phyloP scores from a whole-genome alignment of 495 filamentous ascomycete species.

The Echria macrotheca region DNA sequence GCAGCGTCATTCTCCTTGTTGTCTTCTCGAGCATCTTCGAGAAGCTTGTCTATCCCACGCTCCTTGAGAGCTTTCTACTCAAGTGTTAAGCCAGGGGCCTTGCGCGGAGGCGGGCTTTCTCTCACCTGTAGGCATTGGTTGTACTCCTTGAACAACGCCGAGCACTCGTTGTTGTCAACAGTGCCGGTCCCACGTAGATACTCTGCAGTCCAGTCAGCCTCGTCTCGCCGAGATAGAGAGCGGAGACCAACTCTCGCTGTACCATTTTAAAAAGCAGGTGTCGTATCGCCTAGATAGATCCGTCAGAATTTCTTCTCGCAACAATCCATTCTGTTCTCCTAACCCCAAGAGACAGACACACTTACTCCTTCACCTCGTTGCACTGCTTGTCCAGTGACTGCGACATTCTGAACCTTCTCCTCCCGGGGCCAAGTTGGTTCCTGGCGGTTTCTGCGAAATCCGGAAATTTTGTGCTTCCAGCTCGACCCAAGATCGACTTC shows the following conservation, averaged over 20 bases:
- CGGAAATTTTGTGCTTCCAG: no score
- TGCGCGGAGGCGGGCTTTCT: no score
- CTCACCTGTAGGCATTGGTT: conserved; percentile 72
- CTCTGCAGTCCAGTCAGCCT: conserved; percentile 60
- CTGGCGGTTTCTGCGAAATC: no score
- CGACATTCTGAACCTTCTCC: conserved; percentile 38
- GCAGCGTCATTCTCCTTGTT: conserved; percentile 74
- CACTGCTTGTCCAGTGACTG: conserved; percentile 62
- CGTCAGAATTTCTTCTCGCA: neutral
- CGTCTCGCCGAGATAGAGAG: no score
- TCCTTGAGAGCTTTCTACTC: conserved; percentile 72
- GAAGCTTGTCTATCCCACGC: conserved; percentile 76
- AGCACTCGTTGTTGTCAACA: conserved; percentile 69
- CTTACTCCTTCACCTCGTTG: conserved; percentile 84
- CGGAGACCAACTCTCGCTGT: conserved; percentile 81
- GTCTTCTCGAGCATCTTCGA: conserved; percentile 78
- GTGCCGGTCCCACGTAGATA: conserved; percentile 76
- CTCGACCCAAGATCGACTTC: no score
- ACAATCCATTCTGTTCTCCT: conserved; percentile 1
- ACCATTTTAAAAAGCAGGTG: conserved; percentile 92
- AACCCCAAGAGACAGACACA: neutral
- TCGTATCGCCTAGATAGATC: conserved; percentile 66
- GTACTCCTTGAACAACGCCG: conserved; percentile 77
- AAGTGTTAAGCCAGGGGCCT: neutral
- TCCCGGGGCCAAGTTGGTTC: neutral